phyloP scores from a whole-genome alignment of 2,329 filamentous ascomycete species.

The Fusarium decemcellulare region DNA sequence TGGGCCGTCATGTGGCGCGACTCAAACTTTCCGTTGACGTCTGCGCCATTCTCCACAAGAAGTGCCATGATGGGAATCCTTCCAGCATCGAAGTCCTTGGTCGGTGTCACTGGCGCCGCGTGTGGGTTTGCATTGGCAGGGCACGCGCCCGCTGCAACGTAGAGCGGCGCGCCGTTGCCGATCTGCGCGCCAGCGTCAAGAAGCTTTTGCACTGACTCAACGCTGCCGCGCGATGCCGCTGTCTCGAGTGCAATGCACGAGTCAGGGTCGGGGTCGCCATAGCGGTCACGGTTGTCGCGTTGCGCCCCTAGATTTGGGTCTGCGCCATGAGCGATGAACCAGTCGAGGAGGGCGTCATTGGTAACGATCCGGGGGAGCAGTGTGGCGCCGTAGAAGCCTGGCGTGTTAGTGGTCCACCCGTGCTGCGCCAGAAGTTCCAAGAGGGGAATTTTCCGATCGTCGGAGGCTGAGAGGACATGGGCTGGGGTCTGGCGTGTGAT shows the following conservation, averaged over 20 bases:
- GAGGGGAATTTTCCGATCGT: constrained; percentile 4
- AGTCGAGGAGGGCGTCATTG: constrained; percentile 23
- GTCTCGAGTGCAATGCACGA: constrained; percentile 31
- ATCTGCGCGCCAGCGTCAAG: constrained; percentile 31
- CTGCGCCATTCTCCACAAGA: constrained; percentile 27
- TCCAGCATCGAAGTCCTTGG: constrained; percentile 13
- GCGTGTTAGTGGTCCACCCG: constrained; percentile 33
- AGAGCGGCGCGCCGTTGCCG: constrained; percentile 31
- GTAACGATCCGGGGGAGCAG: constrained; percentile 25
- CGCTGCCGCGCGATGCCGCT: constrained; percentile 16
- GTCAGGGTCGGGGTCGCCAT: constrained; percentile 21
- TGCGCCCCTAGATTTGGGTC: constrained; percentile 37
- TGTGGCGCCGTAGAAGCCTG: constrained; percentile 27
- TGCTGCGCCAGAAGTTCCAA: constrained; percentile 27
- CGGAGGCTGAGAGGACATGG: constrained; percentile 17
- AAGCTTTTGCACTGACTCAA: constrained; percentile 24
- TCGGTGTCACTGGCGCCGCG: background rate
- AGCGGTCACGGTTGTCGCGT: constrained; percentile 17
- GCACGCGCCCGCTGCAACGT: constrained; percentile 27
- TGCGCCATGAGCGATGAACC: constrained; percentile 40
- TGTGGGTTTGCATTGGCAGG: constrained; percentile 12
- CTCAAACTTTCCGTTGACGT: constrained; percentile 21
- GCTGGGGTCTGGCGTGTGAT: constrained; percentile 21
- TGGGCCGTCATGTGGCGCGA: constrained; percentile 18
- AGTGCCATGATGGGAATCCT: constrained; percentile 36